Conservation (phyloP, 192 early-diverging fungal species). For the Dispira simplex region DNA sequence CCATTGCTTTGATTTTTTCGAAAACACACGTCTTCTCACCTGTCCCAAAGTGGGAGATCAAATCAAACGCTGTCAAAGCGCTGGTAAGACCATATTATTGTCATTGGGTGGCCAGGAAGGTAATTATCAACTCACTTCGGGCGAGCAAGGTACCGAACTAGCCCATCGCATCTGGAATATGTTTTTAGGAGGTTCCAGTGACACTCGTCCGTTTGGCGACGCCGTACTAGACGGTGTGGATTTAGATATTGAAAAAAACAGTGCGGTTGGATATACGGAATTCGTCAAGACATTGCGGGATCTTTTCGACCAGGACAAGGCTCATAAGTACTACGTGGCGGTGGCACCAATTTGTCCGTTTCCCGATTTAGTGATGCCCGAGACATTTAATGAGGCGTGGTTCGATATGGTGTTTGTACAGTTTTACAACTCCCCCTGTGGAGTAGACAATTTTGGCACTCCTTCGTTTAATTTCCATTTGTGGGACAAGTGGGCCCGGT, state of each 20-base stretch:
- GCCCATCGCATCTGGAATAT: constrained; percentile 15
- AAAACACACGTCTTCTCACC: background rate
- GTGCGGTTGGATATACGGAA: constrained; percentile 13
- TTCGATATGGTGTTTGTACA: constrained; percentile 9
- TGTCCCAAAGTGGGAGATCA: constrained; percentile 4
- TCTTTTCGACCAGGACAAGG: constrained; percentile 4
- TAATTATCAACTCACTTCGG: constrained; percentile 8
- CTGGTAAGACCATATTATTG: constrained; percentile 2
- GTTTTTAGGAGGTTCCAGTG: constrained; percentile 12
- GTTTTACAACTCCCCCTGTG: constrained; percentile 14
- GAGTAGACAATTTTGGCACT: constrained; percentile 9
- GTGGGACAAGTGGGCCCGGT: constrained; percentile 45
- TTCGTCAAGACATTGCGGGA: constrained; percentile 13
- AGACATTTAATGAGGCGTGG: constrained; percentile 10
- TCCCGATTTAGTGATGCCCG: constrained; percentile 9
- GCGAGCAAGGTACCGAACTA: constrained; percentile 4
- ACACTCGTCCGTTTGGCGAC: constrained; percentile 14
- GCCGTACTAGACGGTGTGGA: constrained; percentile 17
- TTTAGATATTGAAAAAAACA: constrained; percentile 15
- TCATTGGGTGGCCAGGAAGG: constrained; percentile 12
- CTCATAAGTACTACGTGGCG: constrained; percentile 4
- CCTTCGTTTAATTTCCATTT: constrained; percentile 18
- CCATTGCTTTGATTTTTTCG: constrained; percentile 9
- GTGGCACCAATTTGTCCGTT: constrained; percentile 4
- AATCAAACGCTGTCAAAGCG: constrained; percentile 1